Evolutionary conservation across 305 asterid genomes (phyloP).

Genomic region (Fraxinus latifolia): DNA sequence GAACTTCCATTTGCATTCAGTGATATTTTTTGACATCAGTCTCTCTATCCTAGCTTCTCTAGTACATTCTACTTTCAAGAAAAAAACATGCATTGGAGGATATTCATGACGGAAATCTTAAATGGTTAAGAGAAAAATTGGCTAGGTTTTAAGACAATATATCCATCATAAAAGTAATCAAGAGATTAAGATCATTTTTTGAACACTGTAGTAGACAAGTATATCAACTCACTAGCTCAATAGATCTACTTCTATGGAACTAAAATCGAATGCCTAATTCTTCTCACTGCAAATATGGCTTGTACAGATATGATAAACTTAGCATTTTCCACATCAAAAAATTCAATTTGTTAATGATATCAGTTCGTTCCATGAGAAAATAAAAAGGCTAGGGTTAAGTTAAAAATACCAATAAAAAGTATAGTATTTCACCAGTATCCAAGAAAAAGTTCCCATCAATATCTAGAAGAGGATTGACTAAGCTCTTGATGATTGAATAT

Average conservation of each 20-base stretch:
- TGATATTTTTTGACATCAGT: background rate
- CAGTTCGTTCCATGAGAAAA: background rate
- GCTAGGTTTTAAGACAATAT: background rate
- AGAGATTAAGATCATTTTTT: background rate
- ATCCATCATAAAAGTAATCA: background rate
- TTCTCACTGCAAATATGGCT: background rate
- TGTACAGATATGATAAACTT: background rate
- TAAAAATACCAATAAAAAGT: background rate
- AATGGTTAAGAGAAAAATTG: background rate
- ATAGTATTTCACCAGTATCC: background rate
- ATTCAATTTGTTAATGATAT: background rate
- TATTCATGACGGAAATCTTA: background rate
- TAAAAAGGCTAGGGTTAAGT: background rate
- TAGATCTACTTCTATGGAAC: background rate
- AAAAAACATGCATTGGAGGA: background rate
- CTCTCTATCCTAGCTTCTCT: background rate
- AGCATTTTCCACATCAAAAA: background rate
- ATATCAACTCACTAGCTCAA: background rate
- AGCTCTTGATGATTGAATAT: background rate
- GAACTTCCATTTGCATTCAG: background rate
- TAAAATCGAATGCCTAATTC: background rate
- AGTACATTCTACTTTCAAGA: background rate
- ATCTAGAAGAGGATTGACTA: background rate
- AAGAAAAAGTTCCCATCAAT: background rate
- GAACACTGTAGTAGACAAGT: background rate